Evolutionary conservation across 2,329 filamentous ascomycete genomes (phyloP).

Genomic region (Aspergillus sp.): DNA sequence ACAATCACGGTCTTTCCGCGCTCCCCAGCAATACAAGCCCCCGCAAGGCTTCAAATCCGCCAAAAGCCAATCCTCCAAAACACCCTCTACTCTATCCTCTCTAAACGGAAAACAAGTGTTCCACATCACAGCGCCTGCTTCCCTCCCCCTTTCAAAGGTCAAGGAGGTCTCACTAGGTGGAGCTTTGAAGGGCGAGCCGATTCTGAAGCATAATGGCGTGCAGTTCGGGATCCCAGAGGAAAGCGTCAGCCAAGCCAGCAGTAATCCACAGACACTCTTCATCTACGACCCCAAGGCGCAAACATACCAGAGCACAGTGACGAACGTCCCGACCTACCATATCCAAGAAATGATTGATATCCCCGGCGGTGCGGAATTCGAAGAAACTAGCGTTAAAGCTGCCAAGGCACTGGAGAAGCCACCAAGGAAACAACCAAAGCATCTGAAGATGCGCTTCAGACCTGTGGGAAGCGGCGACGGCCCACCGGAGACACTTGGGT

Average conservation of each 20-base stretch:
- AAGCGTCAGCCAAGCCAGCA: conserved; percentile 28
- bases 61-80: conserved; percentile 33
- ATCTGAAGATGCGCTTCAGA: conserved; percentile 47
- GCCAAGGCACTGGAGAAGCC: conserved; percentile 34
- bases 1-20: conserved; percentile 19
- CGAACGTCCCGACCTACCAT: conserved; percentile 34
- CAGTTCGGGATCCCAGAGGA: conserved; percentile 43
- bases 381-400: conserved; percentile 25
- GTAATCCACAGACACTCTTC: conserved; percentile 33
- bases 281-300: conserved; percentile 38
- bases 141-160: conserved; percentile 45
- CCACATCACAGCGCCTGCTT: conserved; percentile 49
- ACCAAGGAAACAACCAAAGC: conserved; percentile 41
- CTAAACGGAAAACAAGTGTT: conserved; percentile 48
- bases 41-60: conserved; percentile 44
- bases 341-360: conserved; percentile 39
- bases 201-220: conserved; percentile 44
- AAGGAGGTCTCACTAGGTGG: conserved; percentile 46
- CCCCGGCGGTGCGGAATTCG: conserved; percentile 24
- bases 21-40: conserved; percentile 40
- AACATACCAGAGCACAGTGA: conserved; percentile 30
- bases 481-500: conserved; percentile 36
- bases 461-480: conserved; percentile 40
- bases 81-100: conserved; percentile 38
- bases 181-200: conserved; percentile 40